Conservation (phyloP, 2,329 filamentous ascomycete genomes). For the Davidsoniella neocaledoniae region DNA sequence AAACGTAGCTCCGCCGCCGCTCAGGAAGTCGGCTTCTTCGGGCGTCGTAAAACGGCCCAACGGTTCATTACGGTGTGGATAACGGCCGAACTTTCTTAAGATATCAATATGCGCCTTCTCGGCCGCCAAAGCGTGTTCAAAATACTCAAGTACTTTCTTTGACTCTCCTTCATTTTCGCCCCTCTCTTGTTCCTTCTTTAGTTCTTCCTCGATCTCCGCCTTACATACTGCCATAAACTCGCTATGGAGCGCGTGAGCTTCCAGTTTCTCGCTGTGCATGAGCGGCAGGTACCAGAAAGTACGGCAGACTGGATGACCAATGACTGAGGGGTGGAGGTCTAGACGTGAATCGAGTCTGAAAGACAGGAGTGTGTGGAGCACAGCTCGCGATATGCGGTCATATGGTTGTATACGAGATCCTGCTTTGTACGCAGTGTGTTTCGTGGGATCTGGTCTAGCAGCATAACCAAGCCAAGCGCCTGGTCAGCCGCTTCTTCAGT, state of each 20-base stretch:
- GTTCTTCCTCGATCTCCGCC: conserved; percentile 19
- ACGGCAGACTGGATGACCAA: conserved; percentile 24
- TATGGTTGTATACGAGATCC: conserved; percentile 35
- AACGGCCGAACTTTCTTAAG: conserved; percentile 37
- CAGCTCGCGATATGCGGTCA: conserved; percentile 33
- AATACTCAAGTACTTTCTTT: conserved; percentile 14
- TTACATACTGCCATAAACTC: conserved; percentile 19
- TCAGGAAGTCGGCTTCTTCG: conserved; percentile 34
- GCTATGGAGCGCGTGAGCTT: conserved; percentile 25
- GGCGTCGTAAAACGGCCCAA: conserved; percentile 31
- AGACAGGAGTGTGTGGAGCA: conserved; percentile 19
- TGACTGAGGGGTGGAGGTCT: conserved; percentile 16
- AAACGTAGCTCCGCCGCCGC: conserved; percentile 27
- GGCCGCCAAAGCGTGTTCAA: conserved; percentile 3
- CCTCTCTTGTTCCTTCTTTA: conserved; percentile 14
- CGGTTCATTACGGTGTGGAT: conserved; percentile 38
- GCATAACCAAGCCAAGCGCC: conserved; percentile 34
- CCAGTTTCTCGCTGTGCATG: conserved; percentile 38
- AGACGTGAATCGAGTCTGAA: conserved; percentile 16
- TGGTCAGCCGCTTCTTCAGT: conserved; percentile 16
- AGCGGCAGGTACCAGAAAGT: conserved; percentile 44
- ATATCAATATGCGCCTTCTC: conserved; percentile 32
- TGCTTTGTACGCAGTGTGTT: conserved; percentile 40
- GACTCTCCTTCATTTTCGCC: conserved; percentile 1
- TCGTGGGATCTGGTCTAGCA: conserved; percentile 47